Evolutionary conservation across 2,329 filamentous ascomycete species (phyloP).

Genomic region (Corynespora cassiicola): DNA sequence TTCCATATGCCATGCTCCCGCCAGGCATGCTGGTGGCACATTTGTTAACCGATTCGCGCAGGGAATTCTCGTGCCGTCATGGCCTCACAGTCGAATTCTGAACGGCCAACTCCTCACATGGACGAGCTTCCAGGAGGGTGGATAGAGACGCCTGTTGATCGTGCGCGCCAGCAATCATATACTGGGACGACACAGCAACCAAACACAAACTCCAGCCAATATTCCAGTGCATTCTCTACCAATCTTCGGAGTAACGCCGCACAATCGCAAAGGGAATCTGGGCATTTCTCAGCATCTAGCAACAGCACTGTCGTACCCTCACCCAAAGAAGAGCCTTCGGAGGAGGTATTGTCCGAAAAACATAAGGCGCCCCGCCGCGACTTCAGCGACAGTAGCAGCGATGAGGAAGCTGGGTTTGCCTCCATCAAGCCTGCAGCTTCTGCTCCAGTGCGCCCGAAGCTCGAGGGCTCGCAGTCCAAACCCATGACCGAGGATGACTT

Average conservation of each 20-base stretch:
- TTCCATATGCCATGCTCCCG: no score
- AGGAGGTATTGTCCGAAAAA: neutral
- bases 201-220: neutral
- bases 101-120: no score
- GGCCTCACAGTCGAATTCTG: no score
- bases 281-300: constrained; percentile 14
- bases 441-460: constrained; percentile 20
- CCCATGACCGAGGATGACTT: constrained; percentile 60
- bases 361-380: constrained; percentile 1
- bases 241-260: no score
- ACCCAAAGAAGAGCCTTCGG: constrained; percentile 7
- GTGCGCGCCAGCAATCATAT: no score
- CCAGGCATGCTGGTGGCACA: no score
- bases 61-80: no score
- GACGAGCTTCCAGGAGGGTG: no score
- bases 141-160: no score
- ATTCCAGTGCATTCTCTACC: neutral
- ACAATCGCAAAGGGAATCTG: constrained; percentile 1
- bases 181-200: no score
- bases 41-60: no score
- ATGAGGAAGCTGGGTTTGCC: constrained; percentile 22
- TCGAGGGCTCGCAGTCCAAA: constrained; percentile 28
- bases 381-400: no score
- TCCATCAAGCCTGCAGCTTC: constrained; percentile 27
- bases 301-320: constrained; percentile 19